phyloP scores from a whole-genome alignment of 176 grass and related monocot genomes.

The Tuctoria greenei region DNA sequence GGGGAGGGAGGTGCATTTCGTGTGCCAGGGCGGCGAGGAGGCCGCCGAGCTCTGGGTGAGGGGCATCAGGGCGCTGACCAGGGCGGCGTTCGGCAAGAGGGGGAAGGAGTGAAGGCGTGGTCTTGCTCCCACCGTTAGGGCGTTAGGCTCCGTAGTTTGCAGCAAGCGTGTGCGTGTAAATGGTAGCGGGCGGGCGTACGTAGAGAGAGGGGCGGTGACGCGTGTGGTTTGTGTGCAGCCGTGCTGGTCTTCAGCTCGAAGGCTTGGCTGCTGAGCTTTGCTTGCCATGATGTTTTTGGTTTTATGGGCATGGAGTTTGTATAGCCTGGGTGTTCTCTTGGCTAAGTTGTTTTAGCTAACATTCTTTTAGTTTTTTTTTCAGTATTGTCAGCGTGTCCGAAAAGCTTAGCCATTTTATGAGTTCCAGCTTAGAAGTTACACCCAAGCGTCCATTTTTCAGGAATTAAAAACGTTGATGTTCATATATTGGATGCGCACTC shows the following conservation, averaged over 20 bases:
- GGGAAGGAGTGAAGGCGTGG: conserved; percentile 21
- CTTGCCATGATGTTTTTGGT: conserved; percentile 61
- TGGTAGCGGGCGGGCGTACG: conserved; percentile 31
- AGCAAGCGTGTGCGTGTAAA: conserved; percentile 39
- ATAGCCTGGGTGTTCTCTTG: conserved; percentile 29
- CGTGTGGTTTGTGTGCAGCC: conserved; percentile 26
- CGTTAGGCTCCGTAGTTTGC: conserved; percentile 44
- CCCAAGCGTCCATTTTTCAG: not conserved
- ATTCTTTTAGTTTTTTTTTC: conserved; percentile 13
- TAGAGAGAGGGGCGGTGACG: conserved; percentile 10
- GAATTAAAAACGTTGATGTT: not conserved
- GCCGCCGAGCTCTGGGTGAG: conserved; percentile 86
- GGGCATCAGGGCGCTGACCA: conserved; percentile 70
- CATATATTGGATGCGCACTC: not conserved
- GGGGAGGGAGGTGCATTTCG: conserved; percentile 90
- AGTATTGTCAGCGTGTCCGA: not conserved
- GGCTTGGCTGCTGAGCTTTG: conserved; percentile 47
- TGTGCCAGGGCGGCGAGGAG: conserved; percentile 75
- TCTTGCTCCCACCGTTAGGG: conserved; percentile 5
- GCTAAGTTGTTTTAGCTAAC: conserved; percentile 42
- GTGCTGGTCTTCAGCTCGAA: conserved; percentile 67
- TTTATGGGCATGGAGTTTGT: conserved; percentile 45
- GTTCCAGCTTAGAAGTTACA: not conserved
- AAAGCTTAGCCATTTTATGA: not conserved
- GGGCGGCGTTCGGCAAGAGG: conserved; percentile 44